Evolutionary conservation across 352 stramenopile species (phyloP).

Genomic region (Pythium brassicae): DNA sequence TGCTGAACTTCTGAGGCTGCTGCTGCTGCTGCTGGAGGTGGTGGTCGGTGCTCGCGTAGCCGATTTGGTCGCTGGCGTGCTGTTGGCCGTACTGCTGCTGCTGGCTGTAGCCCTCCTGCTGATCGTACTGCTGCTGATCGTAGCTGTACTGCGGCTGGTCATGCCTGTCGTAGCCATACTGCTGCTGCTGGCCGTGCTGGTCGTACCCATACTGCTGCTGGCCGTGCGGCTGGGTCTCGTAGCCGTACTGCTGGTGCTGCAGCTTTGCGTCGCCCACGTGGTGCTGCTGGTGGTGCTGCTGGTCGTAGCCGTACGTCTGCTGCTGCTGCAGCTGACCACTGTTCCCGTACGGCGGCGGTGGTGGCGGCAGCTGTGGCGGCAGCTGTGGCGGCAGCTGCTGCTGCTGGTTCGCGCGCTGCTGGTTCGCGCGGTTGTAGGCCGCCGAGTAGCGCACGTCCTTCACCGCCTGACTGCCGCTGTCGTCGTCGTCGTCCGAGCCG

Average conservation of each 20-base stretch:
- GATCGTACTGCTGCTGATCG: background rate
- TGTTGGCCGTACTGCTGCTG: conserved; percentile 10
- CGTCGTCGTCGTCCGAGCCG: conserved; percentile 18
- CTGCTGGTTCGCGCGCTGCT: conserved; percentile 1
- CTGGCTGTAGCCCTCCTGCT: background rate
- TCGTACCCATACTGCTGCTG: conserved; percentile 21
- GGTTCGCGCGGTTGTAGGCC: conserved; percentile 4
- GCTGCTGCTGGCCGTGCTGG: background rate
- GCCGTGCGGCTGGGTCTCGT: conserved; percentile 13
- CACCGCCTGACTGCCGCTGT: background rate
- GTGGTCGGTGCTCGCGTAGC: background rate
- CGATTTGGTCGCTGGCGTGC: conserved; percentile 6
- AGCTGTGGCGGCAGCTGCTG: conserved; percentile 29
- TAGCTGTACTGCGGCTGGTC: conserved; percentile 9
- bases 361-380: conserved; percentile 26
- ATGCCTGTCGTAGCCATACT: background rate
- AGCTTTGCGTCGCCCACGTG: conserved; percentile 12
- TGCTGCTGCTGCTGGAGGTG: conserved; percentile 6
- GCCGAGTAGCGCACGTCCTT: conserved; percentile 4
- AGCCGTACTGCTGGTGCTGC: conserved; percentile 9
- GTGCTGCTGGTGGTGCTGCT: conserved; percentile 12
- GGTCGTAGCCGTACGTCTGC: conserved; percentile 6
- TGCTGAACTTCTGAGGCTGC: conserved; percentile 6
- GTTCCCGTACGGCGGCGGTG: conserved; percentile 17
- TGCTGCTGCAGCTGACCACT: conserved; percentile 11